phyloP scores from a whole-genome alignment of 2,329 filamentous ascomycete genomes.

The Penicillium sp. region DNA sequence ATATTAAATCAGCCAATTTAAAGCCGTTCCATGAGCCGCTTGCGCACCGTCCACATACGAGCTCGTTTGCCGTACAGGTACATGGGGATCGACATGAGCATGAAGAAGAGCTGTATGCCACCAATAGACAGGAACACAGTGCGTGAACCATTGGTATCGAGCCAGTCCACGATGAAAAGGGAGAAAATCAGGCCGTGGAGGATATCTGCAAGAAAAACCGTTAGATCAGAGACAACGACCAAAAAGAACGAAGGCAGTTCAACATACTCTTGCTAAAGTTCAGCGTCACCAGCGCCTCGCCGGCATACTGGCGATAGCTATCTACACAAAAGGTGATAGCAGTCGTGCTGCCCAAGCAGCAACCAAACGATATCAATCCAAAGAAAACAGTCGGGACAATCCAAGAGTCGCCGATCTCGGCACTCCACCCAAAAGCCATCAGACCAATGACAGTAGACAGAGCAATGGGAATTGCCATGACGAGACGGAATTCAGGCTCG shows the following conservation, averaged over 20 bases:
- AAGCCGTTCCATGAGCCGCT: constrained; percentile 75
- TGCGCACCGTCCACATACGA: constrained; percentile 86
- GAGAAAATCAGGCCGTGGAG: constrained; percentile 83
- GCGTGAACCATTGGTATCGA: constrained; percentile 64
- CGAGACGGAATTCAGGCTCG: constrained; percentile 82
- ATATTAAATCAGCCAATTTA: constrained; percentile 22
- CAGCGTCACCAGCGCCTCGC: constrained; percentile 84
- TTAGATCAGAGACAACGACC: constrained; percentile 7
- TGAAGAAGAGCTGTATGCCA: constrained; percentile 68
- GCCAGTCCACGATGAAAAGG: constrained; percentile 78
- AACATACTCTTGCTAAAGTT: constrained; percentile 77
- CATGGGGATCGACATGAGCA: constrained; percentile 75
- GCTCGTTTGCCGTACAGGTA: constrained; percentile 87
- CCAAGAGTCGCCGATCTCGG: constrained; percentile 64
- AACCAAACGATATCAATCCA: constrained; percentile 83
- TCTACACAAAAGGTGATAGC: constrained; percentile 91
- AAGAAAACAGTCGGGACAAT: constrained; percentile 93
- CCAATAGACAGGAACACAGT: constrained; percentile 74
- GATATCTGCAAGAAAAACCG: constrained; percentile 46
- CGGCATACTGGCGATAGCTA: constrained; percentile 84
- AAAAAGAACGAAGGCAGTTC: background rate
- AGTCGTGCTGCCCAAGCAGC: constrained; percentile 79
- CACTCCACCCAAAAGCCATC: constrained; percentile 96
- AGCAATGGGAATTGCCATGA: constrained; percentile 75
- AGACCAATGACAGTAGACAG: constrained; percentile 73